A percentile compares a stretch with the other conserved stretches of the same genome.
Evolutionary conservation across 371 early-diverging fungal genomes (phyloP).

Genomic region (Apophysomyces ossiformis): DNA sequence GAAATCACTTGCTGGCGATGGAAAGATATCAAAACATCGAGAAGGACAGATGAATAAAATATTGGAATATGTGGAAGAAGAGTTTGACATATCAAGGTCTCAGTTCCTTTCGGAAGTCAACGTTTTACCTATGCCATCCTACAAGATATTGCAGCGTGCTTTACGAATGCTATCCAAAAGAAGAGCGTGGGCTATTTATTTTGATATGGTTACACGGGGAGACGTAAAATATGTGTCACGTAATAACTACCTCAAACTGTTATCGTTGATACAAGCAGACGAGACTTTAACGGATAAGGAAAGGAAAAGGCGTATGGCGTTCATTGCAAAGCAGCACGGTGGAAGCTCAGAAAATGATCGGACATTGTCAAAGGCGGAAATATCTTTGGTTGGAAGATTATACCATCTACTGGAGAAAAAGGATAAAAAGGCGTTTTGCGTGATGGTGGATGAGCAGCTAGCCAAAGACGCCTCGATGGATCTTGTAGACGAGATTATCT

Average conservation of each 20-base stretch:
- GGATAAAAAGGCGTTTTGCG: slow-evolving; percentile 10
- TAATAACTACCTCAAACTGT: slow-evolving; percentile 29
- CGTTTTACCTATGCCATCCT: slow-evolving; percentile 32
- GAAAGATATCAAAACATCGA: slow-evolving; percentile 19
- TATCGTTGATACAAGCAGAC: slow-evolving; percentile 31
- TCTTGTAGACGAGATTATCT: slow-evolving; percentile 35
- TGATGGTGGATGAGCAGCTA: not conserved
- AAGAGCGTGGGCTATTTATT: slow-evolving; percentile 32
- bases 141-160: slow-evolving; percentile 33
- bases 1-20: slow-evolving; percentile 19
- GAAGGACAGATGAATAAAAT: slow-evolving; percentile 39
- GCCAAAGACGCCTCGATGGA: slow-evolving; percentile 11
- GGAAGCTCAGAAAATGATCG: slow-evolving; percentile 25
- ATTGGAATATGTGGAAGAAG: slow-evolving; percentile 32
- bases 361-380: slow-evolving; percentile 26
- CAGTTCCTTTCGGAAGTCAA: slow-evolving; percentile 30
- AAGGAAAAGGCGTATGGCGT: slow-evolving; percentile 19
- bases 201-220: slow-evolving; percentile 18
- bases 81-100: slow-evolving; percentile 18
- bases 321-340: slow-evolving; percentile 28
- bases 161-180: slow-evolving; percentile 19
- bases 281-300: slow-evolving; percentile 25
- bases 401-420: slow-evolving; percentile 15
- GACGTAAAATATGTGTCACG: slow-evolving; percentile 25
- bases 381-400: slow-evolving; percentile 32